A percentile compares a stretch with the other conserved stretches of the same genome.
These are phyloP conservation scores for Gastrolobium bilobum DNA, from an alignment of 306 rosid species.

Conservation along the genomic window DNA sequence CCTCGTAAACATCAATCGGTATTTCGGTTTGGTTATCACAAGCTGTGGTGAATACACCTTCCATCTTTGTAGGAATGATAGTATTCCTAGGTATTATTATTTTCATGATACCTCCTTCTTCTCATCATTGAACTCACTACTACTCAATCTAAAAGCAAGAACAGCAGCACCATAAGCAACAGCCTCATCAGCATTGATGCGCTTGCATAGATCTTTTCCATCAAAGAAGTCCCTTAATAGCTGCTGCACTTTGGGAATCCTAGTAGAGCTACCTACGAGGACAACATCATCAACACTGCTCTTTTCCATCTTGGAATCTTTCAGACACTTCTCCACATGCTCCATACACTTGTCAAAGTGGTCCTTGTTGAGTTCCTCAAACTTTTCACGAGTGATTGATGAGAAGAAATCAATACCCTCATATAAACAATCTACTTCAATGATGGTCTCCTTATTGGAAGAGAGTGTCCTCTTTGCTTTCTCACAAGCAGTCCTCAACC, in stretches of 20 bases:
- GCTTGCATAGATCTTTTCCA: neutral
- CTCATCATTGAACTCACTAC: neutral
- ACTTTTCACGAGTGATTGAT: conserved; percentile 21
- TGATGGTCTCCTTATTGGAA: neutral
- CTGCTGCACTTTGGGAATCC: conserved; percentile 40
- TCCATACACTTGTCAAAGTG: neutral
- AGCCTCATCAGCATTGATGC: conserved; percentile 40
- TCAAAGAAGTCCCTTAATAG: conserved; percentile 5
- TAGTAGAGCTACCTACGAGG: conserved; percentile 35
- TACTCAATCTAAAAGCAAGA: neutral
- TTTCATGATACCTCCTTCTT: neutral
- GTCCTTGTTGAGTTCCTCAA: conserved; percentile 14
- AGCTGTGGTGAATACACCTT: conserved; percentile 43
- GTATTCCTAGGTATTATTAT: conserved; percentile 12
- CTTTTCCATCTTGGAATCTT: neutral
- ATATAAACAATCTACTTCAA: conserved; percentile 15
- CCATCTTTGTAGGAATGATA: conserved; percentile 39
- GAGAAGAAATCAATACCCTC: neutral
- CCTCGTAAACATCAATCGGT: conserved; percentile 53
- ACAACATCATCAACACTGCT: conserved; percentile 28
- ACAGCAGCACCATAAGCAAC: conserved; percentile 45
- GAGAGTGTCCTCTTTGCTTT: conserved; percentile 39
- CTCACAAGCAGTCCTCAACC: conserved; percentile 41
- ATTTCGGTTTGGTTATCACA: conserved; percentile 47
- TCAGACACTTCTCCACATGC: conserved; percentile 8